These are phyloP conservation scores for Emydomyces testavorans DNA, from an alignment of 2,329 filamentous ascomycete genomes.

Conservation along the genomic window DNA sequence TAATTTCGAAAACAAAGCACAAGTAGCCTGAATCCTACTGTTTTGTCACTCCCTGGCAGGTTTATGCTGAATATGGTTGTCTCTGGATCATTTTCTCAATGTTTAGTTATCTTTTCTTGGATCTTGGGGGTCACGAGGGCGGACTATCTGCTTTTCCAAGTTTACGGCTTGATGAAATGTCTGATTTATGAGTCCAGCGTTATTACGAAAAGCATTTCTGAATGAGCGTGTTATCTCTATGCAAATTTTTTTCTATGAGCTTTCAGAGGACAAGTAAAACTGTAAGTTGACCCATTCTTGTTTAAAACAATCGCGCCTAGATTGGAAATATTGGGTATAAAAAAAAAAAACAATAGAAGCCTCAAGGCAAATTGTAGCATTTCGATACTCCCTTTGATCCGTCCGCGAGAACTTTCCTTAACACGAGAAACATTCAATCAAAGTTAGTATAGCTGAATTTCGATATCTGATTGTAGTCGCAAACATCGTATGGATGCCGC, in stretches of 20 bases:
- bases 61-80: neutral
- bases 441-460: too few relatives aligned
- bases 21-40: neutral
- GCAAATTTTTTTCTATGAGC: too few relatives aligned
- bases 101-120: neutral
- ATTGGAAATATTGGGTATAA: too few relatives aligned
- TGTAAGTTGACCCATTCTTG: too few relatives aligned
- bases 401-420: too few relatives aligned
- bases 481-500: neutral
- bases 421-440: too few relatives aligned
- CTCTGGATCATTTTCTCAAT: neutral
- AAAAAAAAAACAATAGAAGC: too few relatives aligned
- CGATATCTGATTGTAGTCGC: neutral
- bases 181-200: neutral
- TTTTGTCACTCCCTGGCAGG: neutral
- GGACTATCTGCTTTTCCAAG: neutral
- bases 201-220: neutral
- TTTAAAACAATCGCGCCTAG: too few relatives aligned
- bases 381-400: too few relatives aligned
- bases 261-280: too few relatives aligned
- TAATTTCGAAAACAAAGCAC: constrained; percentile 21
- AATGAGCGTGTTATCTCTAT: too few relatives aligned
- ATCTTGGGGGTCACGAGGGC: neutral
- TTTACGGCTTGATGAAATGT: neutral
- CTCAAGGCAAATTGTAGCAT: too few relatives aligned